Conservation (phyloP, 192 early-diverging fungal species). For the Phlyctochytrium planicorne region DNA sequence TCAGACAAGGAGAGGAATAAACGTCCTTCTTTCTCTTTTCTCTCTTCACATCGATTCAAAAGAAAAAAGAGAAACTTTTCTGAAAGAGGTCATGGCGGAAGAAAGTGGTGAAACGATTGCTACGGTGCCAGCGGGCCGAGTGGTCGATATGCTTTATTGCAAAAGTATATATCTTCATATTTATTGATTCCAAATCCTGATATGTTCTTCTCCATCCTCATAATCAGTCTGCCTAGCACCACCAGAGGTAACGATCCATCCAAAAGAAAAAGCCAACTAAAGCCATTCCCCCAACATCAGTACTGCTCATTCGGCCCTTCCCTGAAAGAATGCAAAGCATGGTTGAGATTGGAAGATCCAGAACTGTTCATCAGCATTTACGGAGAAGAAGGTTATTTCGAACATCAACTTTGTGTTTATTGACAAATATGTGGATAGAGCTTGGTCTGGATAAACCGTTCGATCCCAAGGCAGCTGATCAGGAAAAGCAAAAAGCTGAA, state of each 20-base stretch:
- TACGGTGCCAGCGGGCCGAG: too few species aligned
- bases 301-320: constrained; percentile 92
- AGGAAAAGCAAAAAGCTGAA: background rate
- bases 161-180: too few species aligned
- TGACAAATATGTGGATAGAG: constrained; percentile 8
- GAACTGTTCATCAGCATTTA: constrained; percentile 61
- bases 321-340: constrained; percentile 76
- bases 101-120: too few species aligned
- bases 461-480: background rate
- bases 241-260: constrained; percentile 25
- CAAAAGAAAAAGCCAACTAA: background rate
- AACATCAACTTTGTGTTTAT: background rate
- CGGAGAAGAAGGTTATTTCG: constrained; percentile 30
- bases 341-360: constrained; percentile 64
- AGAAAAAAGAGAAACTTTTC: too few species aligned
- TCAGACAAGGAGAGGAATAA: too few species aligned
- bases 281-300: constrained; percentile 33
- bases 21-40: too few species aligned
- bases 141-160: too few species aligned
- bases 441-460: constrained; percentile 1
- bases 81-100: too few species aligned
- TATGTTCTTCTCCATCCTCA: too few species aligned
- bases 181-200: too few species aligned
- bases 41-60: too few species aligned
- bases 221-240: constrained; percentile 39